Base-by-base conservation (phyloP, 1,139 yeast genomes). In the Lodderomyces pseudojiufengensis region DNA sequence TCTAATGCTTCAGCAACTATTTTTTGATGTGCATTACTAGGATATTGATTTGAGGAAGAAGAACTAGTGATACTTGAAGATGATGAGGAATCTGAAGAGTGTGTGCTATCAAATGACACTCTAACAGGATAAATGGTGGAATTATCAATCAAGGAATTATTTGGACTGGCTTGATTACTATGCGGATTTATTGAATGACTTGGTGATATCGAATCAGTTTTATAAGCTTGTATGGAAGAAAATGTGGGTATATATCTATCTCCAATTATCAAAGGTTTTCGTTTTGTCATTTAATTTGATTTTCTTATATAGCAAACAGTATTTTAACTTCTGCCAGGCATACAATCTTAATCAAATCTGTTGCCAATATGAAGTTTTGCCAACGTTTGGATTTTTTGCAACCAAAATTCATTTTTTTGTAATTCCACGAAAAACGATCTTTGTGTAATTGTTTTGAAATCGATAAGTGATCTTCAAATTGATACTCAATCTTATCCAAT, bases 1-100 rank as follows among this genome's bases (percentile, higher is more conserved):
- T 76, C 75, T 27, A 78, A 54, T 1, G 81, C 80, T 18, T 60
- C 63, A 1, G 81, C 79, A 23, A 78, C 70, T 5, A 41, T 32
- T 29, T 45, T 45, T 25, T 39, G 48, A 29, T 42, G 43, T 7
- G 36, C 11, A 32, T 45, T 39, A 9, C 13, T 21, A 4, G 38
- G 39, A 31, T 35, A 25, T 3, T 16, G 16, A 28, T 33, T 30
- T 10, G 14, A 22, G 13, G 26, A 29, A 13, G 26, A 31, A 3
- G 34, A 24, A 16, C 11, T 25, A 12, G 23, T 11, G 24, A 25
- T n/a, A 27, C 21, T 23, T 25, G 32, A 5, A 11, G 15, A 9
- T 15, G 27, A 14, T 21, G 31, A 32, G 9, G 32, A 5, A 13
- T 15, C 13, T 22, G 27, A 14, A 16, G 31, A 32, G n/a, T 24